A percentile compares a stretch with the other conserved stretches of the same genome.
These are phyloP conservation scores for Alloteropsis semialata DNA, from an alignment of 176 grass and related monocot species.

Conservation along the genomic window DNA sequence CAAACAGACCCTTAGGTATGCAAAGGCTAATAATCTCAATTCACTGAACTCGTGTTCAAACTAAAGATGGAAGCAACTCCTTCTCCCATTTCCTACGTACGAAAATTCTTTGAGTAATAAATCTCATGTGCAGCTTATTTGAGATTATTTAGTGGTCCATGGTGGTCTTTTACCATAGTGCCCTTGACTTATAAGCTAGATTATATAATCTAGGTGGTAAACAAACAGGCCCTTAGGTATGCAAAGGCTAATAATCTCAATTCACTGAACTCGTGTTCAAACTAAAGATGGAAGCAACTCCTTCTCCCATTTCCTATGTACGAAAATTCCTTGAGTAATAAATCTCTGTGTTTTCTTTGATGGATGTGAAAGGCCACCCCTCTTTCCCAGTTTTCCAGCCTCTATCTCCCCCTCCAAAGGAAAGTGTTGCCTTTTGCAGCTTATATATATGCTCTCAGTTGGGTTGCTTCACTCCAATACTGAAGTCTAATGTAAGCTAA, in stretches of 20 bases:
- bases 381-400: neutral
- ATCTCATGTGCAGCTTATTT: no score
- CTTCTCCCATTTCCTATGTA: neutral
- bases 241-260: neutral
- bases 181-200: no score
- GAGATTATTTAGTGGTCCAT: no score
- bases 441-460: neutral
- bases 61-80: neutral
- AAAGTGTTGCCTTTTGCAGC: conserved; percentile 29
- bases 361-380: neutral
- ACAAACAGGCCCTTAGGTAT: no score
- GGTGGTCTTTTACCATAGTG: no score
- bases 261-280: neutral
- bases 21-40: no score
- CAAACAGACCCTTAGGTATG: no score
- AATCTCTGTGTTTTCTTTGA: neutral
- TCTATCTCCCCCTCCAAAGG: neutral
- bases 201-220: no score
- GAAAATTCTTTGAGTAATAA: neutral
- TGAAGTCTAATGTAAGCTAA: neutral
- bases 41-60: neutral
- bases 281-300: neutral
- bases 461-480: neutral
- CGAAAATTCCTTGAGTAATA: neutral
- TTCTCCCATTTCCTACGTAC: neutral